Percentiles rank a stretch among this genome's conserved stretches.
Conservation (phyloP, 2,329 filamentous ascomycete species). For the Ophiostoma angusticollis region DNA sequence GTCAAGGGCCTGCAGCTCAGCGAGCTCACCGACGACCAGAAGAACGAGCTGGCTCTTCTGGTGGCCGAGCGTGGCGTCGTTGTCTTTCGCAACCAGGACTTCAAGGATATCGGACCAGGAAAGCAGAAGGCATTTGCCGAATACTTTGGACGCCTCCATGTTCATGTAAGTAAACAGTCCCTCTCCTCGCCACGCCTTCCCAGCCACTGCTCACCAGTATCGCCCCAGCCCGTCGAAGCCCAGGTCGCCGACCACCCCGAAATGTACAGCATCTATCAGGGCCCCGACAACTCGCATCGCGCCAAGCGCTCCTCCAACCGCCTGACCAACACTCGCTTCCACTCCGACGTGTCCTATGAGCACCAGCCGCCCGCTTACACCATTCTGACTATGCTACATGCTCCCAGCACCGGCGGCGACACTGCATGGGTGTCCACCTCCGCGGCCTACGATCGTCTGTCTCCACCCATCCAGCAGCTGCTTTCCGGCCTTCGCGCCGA, state of each 20-base stretch:
- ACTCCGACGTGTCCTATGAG: constrained; percentile 31
- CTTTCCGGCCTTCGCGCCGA: constrained; percentile 26
- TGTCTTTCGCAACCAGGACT: constrained; percentile 23
- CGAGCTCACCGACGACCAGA: constrained; percentile 25
- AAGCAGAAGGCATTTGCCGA: constrained; percentile 26
- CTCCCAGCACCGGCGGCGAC: constrained; percentile 24
- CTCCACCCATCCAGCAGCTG: constrained; percentile 23
- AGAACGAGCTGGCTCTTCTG: constrained; percentile 29
- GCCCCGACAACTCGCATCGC: constrained; percentile 31
- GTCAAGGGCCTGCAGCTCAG: constrained; percentile 28
- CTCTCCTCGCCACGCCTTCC: background rate
- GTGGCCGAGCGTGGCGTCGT: constrained; percentile 28
- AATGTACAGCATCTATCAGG: constrained; percentile 34
- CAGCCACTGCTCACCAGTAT: background rate
- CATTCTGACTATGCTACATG: constrained; percentile 23
- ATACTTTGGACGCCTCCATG: constrained; percentile 28
- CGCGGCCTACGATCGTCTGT: constrained; percentile 25
- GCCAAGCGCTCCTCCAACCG: constrained; percentile 21
- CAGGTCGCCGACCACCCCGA: constrained; percentile 30
- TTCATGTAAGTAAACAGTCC: constrained; percentile 17
- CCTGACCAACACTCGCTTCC: constrained; percentile 26
- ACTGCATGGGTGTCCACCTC: constrained; percentile 26
- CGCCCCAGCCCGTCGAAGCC: constrained; percentile 26
- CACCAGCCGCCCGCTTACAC: constrained; percentile 29
- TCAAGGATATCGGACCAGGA: constrained; percentile 26